These are phyloP conservation scores for Saturnispora galanensis DNA, from an alignment of 805 yeast species.

Conservation along the genomic window DNA sequence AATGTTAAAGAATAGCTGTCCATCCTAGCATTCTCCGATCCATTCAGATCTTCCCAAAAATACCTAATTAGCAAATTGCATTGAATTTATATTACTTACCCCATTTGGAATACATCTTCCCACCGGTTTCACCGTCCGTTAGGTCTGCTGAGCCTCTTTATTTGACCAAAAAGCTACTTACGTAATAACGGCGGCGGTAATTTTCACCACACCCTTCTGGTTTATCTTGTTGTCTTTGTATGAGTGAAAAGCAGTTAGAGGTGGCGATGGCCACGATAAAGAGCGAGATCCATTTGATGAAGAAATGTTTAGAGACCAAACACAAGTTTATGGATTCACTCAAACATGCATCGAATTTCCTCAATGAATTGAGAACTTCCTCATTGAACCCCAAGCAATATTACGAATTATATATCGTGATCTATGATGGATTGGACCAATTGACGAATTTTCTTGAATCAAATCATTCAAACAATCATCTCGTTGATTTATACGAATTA, in stretches of 20 bases:
- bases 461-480: conserved; percentile 57
- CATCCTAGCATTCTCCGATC: no score
- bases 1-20: no score
- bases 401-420: conserved; percentile 79
- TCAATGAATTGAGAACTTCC: conserved; percentile 73
- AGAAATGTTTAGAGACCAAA: conserved; percentile 54
- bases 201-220: no score
- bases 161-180: no score
- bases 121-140: no score
- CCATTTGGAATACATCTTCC: no score
- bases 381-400: conserved; percentile 79
- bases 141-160: no score
- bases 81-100: no score
- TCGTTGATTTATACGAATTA: conserved; percentile 85
- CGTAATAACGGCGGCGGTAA: no score
- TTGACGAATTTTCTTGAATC: conserved; percentile 57
- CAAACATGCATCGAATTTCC: conserved; percentile 73
- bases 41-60: no score
- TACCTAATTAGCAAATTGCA: no score
- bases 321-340: conserved; percentile 77
- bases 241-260: conserved; percentile 23
- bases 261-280: conserved; percentile 43
- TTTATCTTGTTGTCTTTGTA: background rate
- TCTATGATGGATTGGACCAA: conserved; percentile 70
- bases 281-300: conserved; percentile 69